phyloP scores from a whole-genome alignment of 2,329 filamentous ascomycete genomes.

The Xenoacremonium recifei region DNA sequence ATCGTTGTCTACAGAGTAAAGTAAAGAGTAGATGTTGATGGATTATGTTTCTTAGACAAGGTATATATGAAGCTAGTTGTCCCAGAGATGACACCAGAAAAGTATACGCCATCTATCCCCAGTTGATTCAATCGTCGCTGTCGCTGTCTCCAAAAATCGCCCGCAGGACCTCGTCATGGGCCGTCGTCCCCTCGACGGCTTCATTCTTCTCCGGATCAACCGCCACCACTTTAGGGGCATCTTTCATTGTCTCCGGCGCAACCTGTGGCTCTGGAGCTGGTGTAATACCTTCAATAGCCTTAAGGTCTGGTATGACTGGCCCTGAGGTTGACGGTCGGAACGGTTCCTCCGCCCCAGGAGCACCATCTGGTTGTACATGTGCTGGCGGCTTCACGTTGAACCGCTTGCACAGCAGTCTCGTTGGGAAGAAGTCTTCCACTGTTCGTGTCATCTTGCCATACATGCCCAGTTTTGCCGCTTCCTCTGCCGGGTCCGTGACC shows the following conservation, averaged over 20 bases:
- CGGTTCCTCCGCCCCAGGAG: conserved; percentile 2
- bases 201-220: conserved; percentile 67
- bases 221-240: too few species aligned
- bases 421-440: conserved; percentile 71
- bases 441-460: conserved; percentile 84
- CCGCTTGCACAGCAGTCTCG: conserved; percentile 85
- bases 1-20: too few species aligned
- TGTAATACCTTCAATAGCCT: conserved; percentile 13
- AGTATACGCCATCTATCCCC: too few species aligned
- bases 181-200: conserved; percentile 65
- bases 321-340: conserved; percentile 1
- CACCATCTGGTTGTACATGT: conserved; percentile 57
- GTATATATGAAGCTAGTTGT: too few species aligned
- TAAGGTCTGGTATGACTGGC: conserved; percentile 4
- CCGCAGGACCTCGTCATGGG: conserved; percentile 79
- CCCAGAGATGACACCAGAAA: too few species aligned
- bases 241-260: conserved; percentile 18
- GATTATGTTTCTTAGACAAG: too few species aligned
- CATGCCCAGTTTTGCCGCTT: conserved; percentile 88
- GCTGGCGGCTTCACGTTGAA: conserved; percentile 83
- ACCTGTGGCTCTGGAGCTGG: conserved; percentile 4
- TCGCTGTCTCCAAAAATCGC: conserved; percentile 92
- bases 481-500: conserved; percentile 68
- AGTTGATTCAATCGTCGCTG: too few species aligned
- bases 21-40: too few species aligned